Percentiles rank a stretch among this genome's conserved stretches.
These are phyloP conservation scores for Phoenix dactylifera DNA, from an alignment of 176 grass and related monocot species.

Conservation along the genomic window DNA sequence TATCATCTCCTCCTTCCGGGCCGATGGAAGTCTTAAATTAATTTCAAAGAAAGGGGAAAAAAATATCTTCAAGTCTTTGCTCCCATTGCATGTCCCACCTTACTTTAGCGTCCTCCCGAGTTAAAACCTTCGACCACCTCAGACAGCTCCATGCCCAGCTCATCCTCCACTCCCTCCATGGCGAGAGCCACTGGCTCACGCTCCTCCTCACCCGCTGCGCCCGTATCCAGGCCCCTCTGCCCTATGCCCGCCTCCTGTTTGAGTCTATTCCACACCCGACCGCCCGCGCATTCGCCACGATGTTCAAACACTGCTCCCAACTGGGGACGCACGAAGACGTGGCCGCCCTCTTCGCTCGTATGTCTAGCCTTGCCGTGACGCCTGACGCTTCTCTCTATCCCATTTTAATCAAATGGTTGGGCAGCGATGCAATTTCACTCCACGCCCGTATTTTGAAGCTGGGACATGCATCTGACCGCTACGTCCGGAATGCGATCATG, in stretches of 20 bases:
- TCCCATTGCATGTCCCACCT: too few relatives aligned
- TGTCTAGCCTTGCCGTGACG: slow-evolving; percentile 1
- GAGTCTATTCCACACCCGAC: background rate
- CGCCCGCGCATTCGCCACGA: background rate
- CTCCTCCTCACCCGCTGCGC: slow-evolving; percentile 1
- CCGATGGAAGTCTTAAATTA: too few relatives aligned
- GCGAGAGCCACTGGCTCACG: background rate
- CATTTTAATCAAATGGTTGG: background rate
- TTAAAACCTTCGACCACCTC: slow-evolving; percentile 11
- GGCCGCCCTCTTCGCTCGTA: background rate
- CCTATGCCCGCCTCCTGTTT: slow-evolving; percentile 5
- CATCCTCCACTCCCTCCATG: slow-evolving; percentile 1
- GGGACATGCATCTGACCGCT: background rate
- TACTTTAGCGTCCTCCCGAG: background rate
- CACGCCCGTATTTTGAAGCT: slow-evolving; percentile 7
- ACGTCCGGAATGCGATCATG: slow-evolving; percentile 14
- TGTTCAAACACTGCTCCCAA: background rate
- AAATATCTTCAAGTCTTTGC: too few relatives aligned
- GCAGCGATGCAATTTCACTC: background rate
- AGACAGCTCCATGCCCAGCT: slow-evolving; percentile 6
- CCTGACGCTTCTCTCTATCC: background rate
- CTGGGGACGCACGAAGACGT: background rate
- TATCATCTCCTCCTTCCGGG: too few relatives aligned
- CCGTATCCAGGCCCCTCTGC: background rate
- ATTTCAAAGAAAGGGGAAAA: too few relatives aligned